Base-by-base conservation (phyloP, 441 rosid genomes). In the Erodium trifolium region DNA sequence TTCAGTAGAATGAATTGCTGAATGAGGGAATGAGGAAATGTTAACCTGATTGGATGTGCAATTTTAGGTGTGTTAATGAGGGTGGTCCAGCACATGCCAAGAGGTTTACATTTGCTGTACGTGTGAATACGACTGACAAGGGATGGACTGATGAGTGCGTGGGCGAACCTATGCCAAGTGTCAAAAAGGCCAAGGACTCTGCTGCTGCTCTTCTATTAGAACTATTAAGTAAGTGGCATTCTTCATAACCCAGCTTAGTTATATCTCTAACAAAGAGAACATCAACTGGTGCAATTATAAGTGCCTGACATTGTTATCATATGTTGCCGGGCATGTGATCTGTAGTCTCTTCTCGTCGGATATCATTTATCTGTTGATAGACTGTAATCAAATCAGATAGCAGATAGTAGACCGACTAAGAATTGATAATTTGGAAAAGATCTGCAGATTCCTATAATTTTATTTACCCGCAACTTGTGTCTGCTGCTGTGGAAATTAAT, bases 61-160 rank as follows among this genome's bases (percentile, higher is more conserved):
- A 34, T 34, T 16, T 29, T 76, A 88, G 99, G 90, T 92, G 96
- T 79, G 92, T 86, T 73, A 83, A 76, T 41, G 99, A 95, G 82
- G 96, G 99, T 63, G 99, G 99, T 39, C 98, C 98, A 11, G 99
- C 98, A 4, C 99, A 95, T 71, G 99, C 97, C 13, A 92, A 89
- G 84, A 83, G 97, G 82, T 92, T 90, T 75, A 95, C 98, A 0
- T 94, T 82, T 78, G 91, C 93, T 0, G 99, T 88, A 43, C 88
- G 89, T n/a, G 96, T 95, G 70, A 92, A 92, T 75, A 95, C 95
- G 4, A 81, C 72, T 11, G 99, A 90, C 65, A 82, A 72, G 75
- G 97, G 99, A 73, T 87, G 96, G 97, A 95, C 93, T 0, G 97
- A 90, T 75, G 99, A 95, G 69, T 95, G 99, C 34, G 74, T 95